Conservation (phyloP, 192 early-diverging fungal genomes). For the Coemansia sp. region DNA sequence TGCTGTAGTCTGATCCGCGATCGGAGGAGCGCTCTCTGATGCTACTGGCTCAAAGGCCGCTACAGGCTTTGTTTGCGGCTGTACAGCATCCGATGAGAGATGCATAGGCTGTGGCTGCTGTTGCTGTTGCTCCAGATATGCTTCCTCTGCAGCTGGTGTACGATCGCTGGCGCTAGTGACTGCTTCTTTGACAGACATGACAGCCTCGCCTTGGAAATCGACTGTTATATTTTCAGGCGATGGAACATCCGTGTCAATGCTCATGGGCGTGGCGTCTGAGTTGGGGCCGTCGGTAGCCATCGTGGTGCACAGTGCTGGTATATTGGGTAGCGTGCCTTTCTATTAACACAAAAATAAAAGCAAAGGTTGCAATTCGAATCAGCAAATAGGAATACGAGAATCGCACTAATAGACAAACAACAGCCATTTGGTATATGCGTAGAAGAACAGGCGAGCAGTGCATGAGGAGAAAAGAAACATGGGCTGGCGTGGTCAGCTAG, state of each 20-base stretch:
- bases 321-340: background rate
- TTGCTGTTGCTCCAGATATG: background rate
- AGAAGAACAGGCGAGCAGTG: background rate
- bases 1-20: background rate
- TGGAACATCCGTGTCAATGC: conserved; percentile 15
- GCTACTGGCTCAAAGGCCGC: background rate
- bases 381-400: background rate
- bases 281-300: conserved; percentile 33
- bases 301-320: conserved; percentile 16
- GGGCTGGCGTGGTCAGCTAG: background rate
- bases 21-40: background rate
- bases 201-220: conserved; percentile 11
- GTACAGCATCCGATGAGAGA: background rate
- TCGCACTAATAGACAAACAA: background rate
- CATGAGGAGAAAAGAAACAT: background rate
- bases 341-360: conserved; percentile 3
- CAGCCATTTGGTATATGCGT: background rate
- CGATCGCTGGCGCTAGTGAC: background rate
- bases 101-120: background rate
- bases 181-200: background rate
- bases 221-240: conserved; percentile 40
- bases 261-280: conserved; percentile 20
- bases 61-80: background rate
- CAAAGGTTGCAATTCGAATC: background rate
- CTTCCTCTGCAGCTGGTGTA: too few species aligned